Base-by-base conservation (phyloP, 2,329 filamentous ascomycete genomes). In the Paraconiothyrium sp. region DNA sequence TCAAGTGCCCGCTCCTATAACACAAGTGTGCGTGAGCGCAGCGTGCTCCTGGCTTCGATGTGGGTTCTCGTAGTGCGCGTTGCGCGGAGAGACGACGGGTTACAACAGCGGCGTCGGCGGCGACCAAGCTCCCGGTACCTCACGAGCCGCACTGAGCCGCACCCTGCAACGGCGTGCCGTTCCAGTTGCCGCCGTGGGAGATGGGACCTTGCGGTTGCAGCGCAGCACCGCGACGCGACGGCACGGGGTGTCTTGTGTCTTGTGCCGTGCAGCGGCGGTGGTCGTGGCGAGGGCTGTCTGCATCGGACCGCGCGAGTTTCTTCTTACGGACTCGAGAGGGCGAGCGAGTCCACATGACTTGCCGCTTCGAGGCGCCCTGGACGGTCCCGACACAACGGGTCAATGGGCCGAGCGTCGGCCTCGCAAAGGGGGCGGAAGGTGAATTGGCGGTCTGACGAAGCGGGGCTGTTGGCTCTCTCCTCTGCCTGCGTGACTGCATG, bases 1-100 rank as follows among this genome's bases (percentile, higher is more conserved):
- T 22, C 39, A 62, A 66, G 66, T 67, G 67, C 60, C 58, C 59
- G 59, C 49, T 59, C 37, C 24, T 34, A 50, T 35, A 58, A 51
- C 35, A 44, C 49, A 58, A 48, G 51, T 51, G 55, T 59, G 62
- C 52, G 51, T 57, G 54, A 61, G 49, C 50, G 55, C 51, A 20
- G 56, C 52, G 32, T 22, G 27, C 27, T 30, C 27, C 27, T 41
- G 30, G n/a, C 34, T 37, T 37, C 41, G 4, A 10, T 22, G 2
- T 56, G 27, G 30, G 54, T n/a, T n/a, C 43, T 8, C 22, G 44
- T 32, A 50, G 44, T 11, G 11, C 20, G 32, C 32, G 10, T 51
- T 41, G 24, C 14, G 44, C 14, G 34, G 44, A 50, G 44, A 24
- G 43, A 8, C 14, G 35, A 35, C 11, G 24, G 27, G 51, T 11